phyloP scores from a whole-genome alignment of 305 asterid genomes.

The Fraxinus ornus region DNA sequence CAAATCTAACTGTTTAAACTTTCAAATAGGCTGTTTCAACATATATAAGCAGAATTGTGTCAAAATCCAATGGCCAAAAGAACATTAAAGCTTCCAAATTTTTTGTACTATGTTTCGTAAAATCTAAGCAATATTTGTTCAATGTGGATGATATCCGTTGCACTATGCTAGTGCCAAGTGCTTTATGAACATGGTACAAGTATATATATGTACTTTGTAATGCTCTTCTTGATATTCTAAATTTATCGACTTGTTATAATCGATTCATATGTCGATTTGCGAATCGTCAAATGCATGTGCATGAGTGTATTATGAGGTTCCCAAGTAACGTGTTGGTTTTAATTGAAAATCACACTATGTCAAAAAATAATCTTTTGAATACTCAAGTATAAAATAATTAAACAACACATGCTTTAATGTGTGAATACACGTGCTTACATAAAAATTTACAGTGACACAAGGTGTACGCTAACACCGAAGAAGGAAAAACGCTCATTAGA shows the following conservation, averaged over 20 bases:
- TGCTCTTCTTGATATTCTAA: background rate
- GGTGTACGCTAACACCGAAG: too few species aligned
- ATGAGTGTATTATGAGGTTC: too few species aligned
- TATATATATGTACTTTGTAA: background rate
- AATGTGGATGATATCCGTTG: background rate
- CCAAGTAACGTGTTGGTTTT: too few species aligned
- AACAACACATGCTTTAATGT: too few species aligned
- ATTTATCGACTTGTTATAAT: background rate
- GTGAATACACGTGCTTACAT: too few species aligned
- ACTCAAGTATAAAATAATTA: too few species aligned
- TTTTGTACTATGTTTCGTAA: constrained; percentile 46
- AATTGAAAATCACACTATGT: too few species aligned
- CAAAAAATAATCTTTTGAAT: too few species aligned
- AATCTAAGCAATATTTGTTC: constrained; percentile 12
- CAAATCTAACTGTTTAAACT: too few species aligned
- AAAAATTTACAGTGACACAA: too few species aligned
- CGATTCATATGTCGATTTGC: constrained; percentile 6
- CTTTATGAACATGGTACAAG: background rate
- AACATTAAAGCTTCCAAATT: constrained; percentile 53
- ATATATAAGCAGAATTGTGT: background rate
- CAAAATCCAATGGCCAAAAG: constrained; percentile 37
- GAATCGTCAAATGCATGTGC: background rate
- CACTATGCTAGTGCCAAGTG: constrained; percentile 3
- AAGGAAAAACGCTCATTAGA: too few species aligned
- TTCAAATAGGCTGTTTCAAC: background rate